phyloP scores from a whole-genome alignment of 306 rosid genomes.

The Sphenostylis stenocarpa region DNA sequence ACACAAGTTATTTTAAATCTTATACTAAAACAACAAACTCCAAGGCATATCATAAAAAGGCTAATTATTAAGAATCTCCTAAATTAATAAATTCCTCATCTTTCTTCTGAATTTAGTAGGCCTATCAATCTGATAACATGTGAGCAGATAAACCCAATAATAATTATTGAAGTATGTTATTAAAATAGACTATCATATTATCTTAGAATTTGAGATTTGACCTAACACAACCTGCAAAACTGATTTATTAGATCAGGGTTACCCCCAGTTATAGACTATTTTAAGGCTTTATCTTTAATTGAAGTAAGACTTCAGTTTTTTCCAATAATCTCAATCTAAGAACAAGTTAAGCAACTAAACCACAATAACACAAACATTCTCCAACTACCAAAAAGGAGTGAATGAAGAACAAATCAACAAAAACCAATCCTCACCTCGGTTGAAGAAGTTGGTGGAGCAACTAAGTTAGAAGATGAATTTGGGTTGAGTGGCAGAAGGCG shows the following conservation, averaged over 20 bases:
- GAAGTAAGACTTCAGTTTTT: too few species aligned
- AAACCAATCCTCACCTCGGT: background rate
- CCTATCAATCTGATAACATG: too few species aligned
- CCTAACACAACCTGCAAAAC: too few species aligned
- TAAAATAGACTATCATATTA: too few species aligned
- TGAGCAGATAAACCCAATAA: too few species aligned
- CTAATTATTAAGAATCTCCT: background rate
- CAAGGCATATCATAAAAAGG: background rate
- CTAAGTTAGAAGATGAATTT: background rate
- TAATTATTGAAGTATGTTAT: too few species aligned
- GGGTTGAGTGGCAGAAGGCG: background rate
- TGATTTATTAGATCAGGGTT: too few species aligned
- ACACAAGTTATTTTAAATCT: background rate
- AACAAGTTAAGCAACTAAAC: background rate
- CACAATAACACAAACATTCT: background rate
- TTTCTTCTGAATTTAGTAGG: too few species aligned
- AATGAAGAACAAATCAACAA: background rate
- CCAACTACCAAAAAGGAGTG: background rate
- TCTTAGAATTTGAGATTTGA: too few species aligned
- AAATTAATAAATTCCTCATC: background rate
- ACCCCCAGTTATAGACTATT: too few species aligned
- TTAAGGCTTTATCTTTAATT: too few species aligned
- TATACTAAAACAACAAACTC: background rate
- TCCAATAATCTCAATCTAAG: background rate
- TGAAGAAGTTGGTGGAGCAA: background rate